Percentiles rank a stretch among this genome's conserved stretches.
These are phyloP conservation scores for Trichoderma sp. DNA, from an alignment of 2,329 filamentous ascomycete genomes.

Conservation along the genomic window DNA sequence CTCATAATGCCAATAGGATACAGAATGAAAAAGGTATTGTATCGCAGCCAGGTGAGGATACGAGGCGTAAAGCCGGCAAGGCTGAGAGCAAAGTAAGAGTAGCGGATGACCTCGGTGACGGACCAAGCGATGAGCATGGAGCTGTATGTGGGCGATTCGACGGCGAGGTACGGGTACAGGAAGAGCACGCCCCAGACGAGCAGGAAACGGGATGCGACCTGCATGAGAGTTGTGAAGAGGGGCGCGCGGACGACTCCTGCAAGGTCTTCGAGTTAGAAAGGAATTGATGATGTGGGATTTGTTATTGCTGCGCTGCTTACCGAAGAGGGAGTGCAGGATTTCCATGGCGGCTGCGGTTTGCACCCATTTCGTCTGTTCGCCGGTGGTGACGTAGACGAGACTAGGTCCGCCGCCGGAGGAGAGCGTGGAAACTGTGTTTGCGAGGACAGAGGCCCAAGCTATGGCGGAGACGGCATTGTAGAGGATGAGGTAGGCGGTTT, in stretches of 20 bases:
- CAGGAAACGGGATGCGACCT: constrained; percentile 82
- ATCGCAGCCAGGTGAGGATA: constrained; percentile 75
- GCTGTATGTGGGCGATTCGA: constrained; percentile 60
- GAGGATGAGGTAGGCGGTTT: constrained; percentile 70
- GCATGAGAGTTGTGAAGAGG: constrained; percentile 80
- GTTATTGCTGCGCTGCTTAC: constrained; percentile 47
- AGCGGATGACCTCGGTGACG: constrained; percentile 87
- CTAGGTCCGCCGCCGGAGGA: constrained; percentile 54
- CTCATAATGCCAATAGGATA: constrained; percentile 90
- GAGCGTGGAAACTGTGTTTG: constrained; percentile 60
- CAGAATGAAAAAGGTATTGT: constrained; percentile 89
- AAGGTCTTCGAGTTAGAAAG: background rate
- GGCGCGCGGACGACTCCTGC: constrained; percentile 82
- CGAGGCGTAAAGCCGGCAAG: constrained; percentile 61
- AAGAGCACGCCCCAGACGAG: constrained; percentile 84
- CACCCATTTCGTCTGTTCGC: constrained; percentile 70
- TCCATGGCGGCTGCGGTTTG: constrained; percentile 84
- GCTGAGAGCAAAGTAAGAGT: constrained; percentile 82
- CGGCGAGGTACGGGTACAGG: constrained; percentile 67
- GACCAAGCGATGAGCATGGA: constrained; percentile 86
- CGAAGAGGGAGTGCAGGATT: constrained; percentile 74
- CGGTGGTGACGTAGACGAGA: constrained; percentile 60
- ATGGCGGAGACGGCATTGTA: constrained; percentile 80
- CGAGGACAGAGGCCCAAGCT: constrained; percentile 76
- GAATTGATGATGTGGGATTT: background rate